These are phyloP conservation scores for Daldinia loculata DNA, from an alignment of 495 filamentous ascomycete species.

Conservation along the genomic window DNA sequence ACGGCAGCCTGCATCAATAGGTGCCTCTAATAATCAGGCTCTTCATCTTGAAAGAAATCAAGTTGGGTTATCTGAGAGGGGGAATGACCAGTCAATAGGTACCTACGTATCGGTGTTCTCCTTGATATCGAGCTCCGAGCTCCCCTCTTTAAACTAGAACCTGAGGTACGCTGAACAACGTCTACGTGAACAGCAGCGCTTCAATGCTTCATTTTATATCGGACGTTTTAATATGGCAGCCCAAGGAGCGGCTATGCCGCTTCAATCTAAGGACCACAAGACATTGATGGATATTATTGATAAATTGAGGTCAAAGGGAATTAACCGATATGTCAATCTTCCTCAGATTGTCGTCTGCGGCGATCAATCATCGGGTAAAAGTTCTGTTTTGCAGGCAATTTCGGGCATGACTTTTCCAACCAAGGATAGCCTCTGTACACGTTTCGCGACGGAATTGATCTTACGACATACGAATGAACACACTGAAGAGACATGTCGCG, in stretches of 20 bases:
- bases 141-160: not conserved
- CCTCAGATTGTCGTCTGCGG: slow-evolving; percentile 77
- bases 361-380: slow-evolving; percentile 75
- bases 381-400: slow-evolving; percentile 76
- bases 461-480: slow-evolving; percentile 51
- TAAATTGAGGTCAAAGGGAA: slow-evolving; percentile 62
- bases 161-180: not conserved
- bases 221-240: not conserved
- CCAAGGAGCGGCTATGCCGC: not conserved
- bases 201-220: not conserved
- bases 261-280: slow-evolving; percentile 54
- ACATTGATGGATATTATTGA: slow-evolving; percentile 66
- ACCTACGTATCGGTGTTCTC: not conserved
- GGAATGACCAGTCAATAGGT: not conserved
- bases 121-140: not conserved
- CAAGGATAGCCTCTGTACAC: slow-evolving; percentile 69
- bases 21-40: not conserved
- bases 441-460: slow-evolving; percentile 72
- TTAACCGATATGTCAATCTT: slow-evolving; percentile 64
- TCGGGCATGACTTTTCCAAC: slow-evolving; percentile 73
- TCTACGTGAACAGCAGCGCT: not conserved
- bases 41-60: no score
- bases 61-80: no score
- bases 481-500: slow-evolving; percentile 46
- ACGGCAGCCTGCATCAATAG: not conserved